Evolutionary conservation across 176 grass and related monocot genomes (phyloP), one percentile per base, ranked within the genome.

Genomic region (Bolboschoenus planiculmis): DNA sequence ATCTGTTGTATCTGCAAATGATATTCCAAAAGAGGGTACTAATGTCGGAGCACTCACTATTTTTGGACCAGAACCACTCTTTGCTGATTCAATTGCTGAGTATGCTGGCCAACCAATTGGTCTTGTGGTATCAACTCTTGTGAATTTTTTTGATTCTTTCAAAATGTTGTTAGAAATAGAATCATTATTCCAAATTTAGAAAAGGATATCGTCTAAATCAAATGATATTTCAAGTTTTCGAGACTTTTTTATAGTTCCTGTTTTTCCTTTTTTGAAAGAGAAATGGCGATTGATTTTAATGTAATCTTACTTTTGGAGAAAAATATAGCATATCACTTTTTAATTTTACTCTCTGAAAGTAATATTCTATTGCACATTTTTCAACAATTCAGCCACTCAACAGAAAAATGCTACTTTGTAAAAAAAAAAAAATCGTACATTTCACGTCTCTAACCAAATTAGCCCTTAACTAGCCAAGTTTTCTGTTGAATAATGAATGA

Each of bases 31-130:
- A 2, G 87, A 84, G 47, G 94, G 94, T 60, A 31, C 51, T 78
- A 97, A 97, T 81, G 0, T 97, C 63, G 94, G 94, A 79, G 67
- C 73, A 37, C 14, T 0, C 72, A 81, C 33, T 73, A 48, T 50
- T 18, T 27, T 92, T n/a, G 91, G 94, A 78, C 59, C 78, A 0
- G 94, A 97, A 81, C 56, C 84, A 30, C 87, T 97, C 31, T 97
- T 97, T 64, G 85, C 86, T 36, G 84, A 91, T 80, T 87, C 78
- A 0, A 18, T 91, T 83, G 81, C 91, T 50, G 91, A 93, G 46
- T 93, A 80, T 84, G 91, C 89, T 34, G 94, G 94, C 64, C 91
- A 97, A 84, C 91, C 90, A 63, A 80, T 97, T 36, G 92, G 88
- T 24, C 7, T 92, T 34, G 91, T 97, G 94, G 94, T 97, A 97